Percentiles rank a stretch among this genome's conserved stretches.
Conservation (phyloP, 192 early-diverging fungal genomes). For the Globomyces pollinis-pini region DNA sequence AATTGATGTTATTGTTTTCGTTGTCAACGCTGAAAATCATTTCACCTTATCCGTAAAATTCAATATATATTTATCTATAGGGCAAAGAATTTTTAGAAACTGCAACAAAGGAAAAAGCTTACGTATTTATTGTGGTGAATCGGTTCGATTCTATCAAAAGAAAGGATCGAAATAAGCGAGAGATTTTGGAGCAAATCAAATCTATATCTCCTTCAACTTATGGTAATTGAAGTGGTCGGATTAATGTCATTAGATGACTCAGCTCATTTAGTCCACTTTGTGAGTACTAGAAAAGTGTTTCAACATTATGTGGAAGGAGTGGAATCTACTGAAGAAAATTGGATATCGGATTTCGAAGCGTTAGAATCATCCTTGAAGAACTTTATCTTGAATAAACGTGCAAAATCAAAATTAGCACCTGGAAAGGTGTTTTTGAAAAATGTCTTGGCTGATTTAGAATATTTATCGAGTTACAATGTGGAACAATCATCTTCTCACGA, state of each 20-base stretch:
- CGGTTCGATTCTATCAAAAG: constrained; percentile 90
- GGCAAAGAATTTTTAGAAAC: constrained; percentile 93
- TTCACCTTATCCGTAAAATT: constrained; percentile 93
- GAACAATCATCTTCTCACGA: constrained; percentile 12
- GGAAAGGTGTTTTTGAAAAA: constrained; percentile 86
- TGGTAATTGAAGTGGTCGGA: neutral
- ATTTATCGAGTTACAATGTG: constrained; percentile 34
- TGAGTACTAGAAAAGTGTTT: constrained; percentile 56
- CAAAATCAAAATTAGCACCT: constrained; percentile 87
- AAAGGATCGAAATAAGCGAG: constrained; percentile 87
- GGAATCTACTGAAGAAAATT: neutral
- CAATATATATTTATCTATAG: constrained; percentile 39
- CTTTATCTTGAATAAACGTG: constrained; percentile 93
- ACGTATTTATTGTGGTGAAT: constrained; percentile 98
- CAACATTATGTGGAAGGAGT: constrained; percentile 15
- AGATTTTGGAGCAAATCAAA: constrained; percentile 94
- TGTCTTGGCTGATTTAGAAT: constrained; percentile 66
- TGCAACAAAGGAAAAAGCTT: constrained; percentile 97
- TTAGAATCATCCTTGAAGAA: constrained; percentile 82
- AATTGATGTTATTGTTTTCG: constrained; percentile 98
- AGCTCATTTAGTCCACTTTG: constrained; percentile 94
- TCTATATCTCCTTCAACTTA: constrained; percentile 91
- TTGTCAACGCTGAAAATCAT: constrained; percentile 98
- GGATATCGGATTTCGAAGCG: constrained; percentile 58
- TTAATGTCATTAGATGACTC: constrained; percentile 53